These are phyloP conservation scores for Mortierella sp. DNA, from an alignment of 371 early-diverging fungal species.

Conservation along the genomic window DNA sequence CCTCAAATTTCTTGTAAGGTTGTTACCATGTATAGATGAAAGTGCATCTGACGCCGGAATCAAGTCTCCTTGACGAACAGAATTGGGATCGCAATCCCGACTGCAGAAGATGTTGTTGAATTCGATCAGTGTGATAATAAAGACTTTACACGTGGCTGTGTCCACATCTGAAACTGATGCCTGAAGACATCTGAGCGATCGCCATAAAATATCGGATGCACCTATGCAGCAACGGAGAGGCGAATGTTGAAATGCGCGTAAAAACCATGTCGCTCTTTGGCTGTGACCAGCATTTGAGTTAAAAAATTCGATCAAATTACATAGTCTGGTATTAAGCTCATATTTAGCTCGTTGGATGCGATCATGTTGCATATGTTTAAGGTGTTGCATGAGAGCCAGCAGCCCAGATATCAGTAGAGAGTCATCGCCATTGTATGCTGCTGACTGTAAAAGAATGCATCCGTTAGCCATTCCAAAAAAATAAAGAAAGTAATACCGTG, in stretches of 20 bases:
- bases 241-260: no score
- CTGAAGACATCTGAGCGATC: not conserved
- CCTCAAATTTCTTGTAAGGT: no score
- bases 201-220: not conserved
- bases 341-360: not conserved
- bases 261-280: no score
- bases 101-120: not conserved
- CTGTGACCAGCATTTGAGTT: no score
- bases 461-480: not conserved
- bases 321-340: not conserved
- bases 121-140: not conserved
- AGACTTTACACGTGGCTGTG: not conserved
- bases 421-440: not conserved
- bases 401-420: not conserved
- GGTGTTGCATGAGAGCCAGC: not conserved
- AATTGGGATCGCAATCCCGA: not conserved
- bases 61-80: conserved; percentile 3
- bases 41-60: not conserved
- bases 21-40: not conserved
- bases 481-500: not conserved
- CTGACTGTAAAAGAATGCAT: not conserved
- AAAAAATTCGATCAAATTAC: not conserved
- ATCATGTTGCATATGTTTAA: not conserved
- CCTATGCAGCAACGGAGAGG: not conserved
- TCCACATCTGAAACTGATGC: not conserved